Base-by-base conservation (phyloP, 176 grass and related monocot genomes). In the Ensete ventricosum region DNA sequence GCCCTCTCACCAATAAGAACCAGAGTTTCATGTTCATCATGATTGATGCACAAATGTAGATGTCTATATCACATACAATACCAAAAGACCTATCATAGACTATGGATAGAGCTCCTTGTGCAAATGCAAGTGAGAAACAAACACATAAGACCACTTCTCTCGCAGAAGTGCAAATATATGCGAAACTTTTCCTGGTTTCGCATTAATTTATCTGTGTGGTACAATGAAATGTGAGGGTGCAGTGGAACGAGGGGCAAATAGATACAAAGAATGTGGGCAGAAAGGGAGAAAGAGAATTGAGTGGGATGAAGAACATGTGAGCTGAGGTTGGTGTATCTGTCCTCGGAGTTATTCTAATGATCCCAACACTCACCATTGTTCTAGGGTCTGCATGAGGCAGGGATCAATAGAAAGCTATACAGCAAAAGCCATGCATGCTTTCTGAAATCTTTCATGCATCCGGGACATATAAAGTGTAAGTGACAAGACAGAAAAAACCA, bases 201-300 rank as follows among this genome's bases (percentile, higher is more conserved):
- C n/a, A n/a, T n/a, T n/a, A n/a, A n/a, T n/a, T n/a, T n/a, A n/a
- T 27, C 62, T 65, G 3, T 13, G 0, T 65, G 10, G 23, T 26
- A 65, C 63, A 65, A 65, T 29, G 63, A 23, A 65, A 65, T 65
- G 21, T 65, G 63, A 26, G 63, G 27, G 23, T 65, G 9, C 63
- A 65, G 63, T 65, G 23, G 27, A 26, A 14, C 9, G 11, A 1
- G 10, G 63, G 1, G 63, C 27, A 65, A 9, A 25, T 3, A 13
- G n/a, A 5, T 43, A 23, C 12, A 65, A 65, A 13, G 63, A 65
- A 65, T 65, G 63, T 29, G 11, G 63, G 23, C 63, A 43, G 34
- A 43, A 43, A 43, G 3, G 34, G 34, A 43, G 34, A 29, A 29
- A 43, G 34, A 43, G 0, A 43, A 43, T 43, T 43, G 34, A 43